Conservation (phyloP, 179 eudicot species). For the Drosera spatulata region DNA sequence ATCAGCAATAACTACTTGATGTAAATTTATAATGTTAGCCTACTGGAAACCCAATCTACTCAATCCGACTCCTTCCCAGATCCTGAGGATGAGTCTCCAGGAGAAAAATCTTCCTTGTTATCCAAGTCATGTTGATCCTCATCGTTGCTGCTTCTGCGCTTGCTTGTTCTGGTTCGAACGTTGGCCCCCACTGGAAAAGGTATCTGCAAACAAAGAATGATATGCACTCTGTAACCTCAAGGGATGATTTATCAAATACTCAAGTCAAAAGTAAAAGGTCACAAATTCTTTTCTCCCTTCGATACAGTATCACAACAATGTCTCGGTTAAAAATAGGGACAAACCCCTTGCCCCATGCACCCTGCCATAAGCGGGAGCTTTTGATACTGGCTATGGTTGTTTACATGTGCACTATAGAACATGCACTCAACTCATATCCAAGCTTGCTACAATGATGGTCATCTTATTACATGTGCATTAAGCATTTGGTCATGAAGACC, state of each 20-base stretch:
- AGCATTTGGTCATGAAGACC: constrained; percentile 3
- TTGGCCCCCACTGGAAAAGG: constrained; percentile 73
- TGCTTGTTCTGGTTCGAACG: constrained; percentile 33
- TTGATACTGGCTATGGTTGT: too few relatives aligned
- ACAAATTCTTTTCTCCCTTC: not conserved
- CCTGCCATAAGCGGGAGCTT: too few relatives aligned
- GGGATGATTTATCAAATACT: not conserved
- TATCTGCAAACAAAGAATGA: constrained; percentile 26
- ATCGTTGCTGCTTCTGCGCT: constrained; percentile 23
- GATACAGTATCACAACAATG: too few relatives aligned
- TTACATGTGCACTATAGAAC: not conserved
- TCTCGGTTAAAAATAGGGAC: too few relatives aligned
- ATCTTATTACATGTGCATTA: not conserved
- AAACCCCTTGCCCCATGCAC: too few relatives aligned
- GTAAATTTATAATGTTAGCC: not conserved
- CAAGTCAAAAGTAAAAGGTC: not conserved
- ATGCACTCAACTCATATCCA: not conserved
- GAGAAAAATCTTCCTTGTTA: constrained; percentile 34
- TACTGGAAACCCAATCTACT: not conserved
- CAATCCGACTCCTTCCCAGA: constrained; percentile 44
- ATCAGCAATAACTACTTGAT: not conserved
- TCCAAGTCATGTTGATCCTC: constrained; percentile 30
- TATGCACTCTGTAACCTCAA: not conserved
- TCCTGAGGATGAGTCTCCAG: constrained; percentile 36
- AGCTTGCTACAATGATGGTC: not conserved